These are phyloP conservation scores for Sistotremastrum suecicum DNA, from an alignment of 768 basidiomycete species.

Conservation along the genomic window DNA sequence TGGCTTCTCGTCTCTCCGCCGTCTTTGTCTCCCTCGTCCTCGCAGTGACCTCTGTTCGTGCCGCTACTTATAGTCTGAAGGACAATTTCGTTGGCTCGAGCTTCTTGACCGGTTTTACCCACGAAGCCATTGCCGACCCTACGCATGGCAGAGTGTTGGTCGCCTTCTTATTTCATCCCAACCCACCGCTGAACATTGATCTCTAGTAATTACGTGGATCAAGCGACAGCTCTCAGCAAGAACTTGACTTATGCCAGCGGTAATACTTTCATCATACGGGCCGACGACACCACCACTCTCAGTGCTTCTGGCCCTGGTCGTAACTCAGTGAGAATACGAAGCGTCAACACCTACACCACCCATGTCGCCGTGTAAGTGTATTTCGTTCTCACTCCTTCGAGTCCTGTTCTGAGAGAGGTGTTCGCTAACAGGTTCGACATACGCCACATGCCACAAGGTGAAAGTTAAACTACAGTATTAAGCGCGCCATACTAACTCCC, in stretches of 20 bases:
- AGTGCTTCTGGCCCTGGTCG: constrained; percentile 29
- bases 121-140: constrained; percentile 40
- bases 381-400: constrained; percentile 1
- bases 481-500: not conserved
- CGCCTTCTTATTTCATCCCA: not conserved
- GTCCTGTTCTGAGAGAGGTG: not conserved
- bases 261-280: constrained; percentile 43
- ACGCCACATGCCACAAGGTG: constrained; percentile 46
- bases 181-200: not conserved
- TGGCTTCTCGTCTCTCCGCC: no score
- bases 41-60: no score
- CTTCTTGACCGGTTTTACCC: constrained; percentile 35
- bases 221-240: constrained; percentile 22
- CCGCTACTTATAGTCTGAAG: constrained; percentile 12
- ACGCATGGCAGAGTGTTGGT: constrained; percentile 45
- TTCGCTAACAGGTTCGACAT: constrained; percentile 27
- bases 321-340: constrained; percentile 40
- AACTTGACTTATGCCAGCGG: constrained; percentile 31
- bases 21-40: no score
- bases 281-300: constrained; percentile 29
- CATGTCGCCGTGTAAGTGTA: constrained; percentile 24
- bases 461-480: constrained; percentile 13
- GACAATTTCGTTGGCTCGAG: constrained; percentile 20
- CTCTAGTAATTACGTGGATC: constrained; percentile 35
- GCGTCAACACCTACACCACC: constrained; percentile 29